Evolutionary conservation across 805 yeast species (phyloP), one percentile per base, ranked within the genome.

Genomic region (Ogataea ganodermae): DNA sequence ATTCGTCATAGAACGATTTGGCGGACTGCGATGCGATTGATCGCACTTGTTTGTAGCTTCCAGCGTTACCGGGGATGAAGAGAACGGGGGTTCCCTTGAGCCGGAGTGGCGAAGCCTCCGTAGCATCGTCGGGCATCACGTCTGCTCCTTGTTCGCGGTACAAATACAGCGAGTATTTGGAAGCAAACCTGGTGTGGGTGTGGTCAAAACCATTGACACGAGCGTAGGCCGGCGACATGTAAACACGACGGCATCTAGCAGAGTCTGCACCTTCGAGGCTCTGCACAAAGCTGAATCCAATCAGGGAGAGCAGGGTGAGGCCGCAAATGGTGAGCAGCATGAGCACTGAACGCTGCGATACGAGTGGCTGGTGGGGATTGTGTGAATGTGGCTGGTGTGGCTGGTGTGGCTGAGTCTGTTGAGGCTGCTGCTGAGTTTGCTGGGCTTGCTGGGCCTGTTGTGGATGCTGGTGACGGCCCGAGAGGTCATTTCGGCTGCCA

Each of bases 31-130:
- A 83, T 0, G 97, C 98, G n/a, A 92, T 78, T 1, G 97, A 88
- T 44, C 99, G 73, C 8, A 80, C 96, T 66, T 94, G 99, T 54
- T 81, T 79, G 65, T 81, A 90, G 47, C 95, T 84, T 1, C 99
- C 99, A 0, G 99, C 99, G 62, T 95, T 94, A 0, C 99, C 99
- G 0, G 99, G 99, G 33, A 95, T 86, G 65, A 94, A 94, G 13
- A 94, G 69, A 1, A 89, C 90, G 0, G 99, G 99, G 1, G 87
- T 77, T 0, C 98, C 98, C 45, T 72, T 75, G 16, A 78, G 54
- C 24, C 57, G 49, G 9, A 64, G 52, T 4, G 53, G 37, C 13
- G 51, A 49, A 18, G 66, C 63, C 45, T 49, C 67, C 7, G 42
- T 4, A 2, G 36, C 10, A 6, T 38, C 42, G 54, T 59, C 67